A percentile compares a stretch with the other conserved stretches of the same genome.
phyloP scores from a whole-genome alignment of 805 yeast genomes.

The Pichia manshurica region DNA sequence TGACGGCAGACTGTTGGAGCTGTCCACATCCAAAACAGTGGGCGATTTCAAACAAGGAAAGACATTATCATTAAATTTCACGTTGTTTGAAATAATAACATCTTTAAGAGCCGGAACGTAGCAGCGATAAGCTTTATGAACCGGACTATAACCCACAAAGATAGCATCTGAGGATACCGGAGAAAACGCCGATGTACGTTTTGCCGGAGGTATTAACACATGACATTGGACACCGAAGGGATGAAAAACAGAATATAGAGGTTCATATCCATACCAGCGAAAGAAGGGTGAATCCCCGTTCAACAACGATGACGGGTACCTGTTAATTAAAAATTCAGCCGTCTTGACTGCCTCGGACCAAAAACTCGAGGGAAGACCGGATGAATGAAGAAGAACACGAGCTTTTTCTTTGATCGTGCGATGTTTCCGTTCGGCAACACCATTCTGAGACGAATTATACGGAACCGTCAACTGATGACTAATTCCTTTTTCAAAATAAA shows the following conservation, averaged over 20 bases:
- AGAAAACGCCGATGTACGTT: constrained; percentile 2
- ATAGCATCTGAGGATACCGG: constrained; percentile 3
- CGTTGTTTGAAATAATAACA: constrained; percentile 16
- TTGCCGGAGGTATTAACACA: constrained; percentile 2
- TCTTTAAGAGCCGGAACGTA: constrained; percentile 3
- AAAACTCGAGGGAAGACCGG: constrained; percentile 1
- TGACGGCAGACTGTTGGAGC: neutral
- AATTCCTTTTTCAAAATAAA: constrained; percentile 1
- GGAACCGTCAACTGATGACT: constrained; percentile 11
- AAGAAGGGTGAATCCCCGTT: neutral
- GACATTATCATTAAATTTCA: neutral
- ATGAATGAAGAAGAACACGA: neutral
- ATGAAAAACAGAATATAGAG: neutral
- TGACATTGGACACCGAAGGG: constrained; percentile 2
- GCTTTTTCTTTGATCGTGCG: constrained; percentile 6
- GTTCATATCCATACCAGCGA: constrained; percentile 6
- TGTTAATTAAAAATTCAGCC: constrained; percentile 4
- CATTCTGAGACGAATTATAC: constrained; percentile 12
- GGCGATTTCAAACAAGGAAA: constrained; percentile 1
- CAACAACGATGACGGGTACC: constrained; percentile 1
- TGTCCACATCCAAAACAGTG: neutral
- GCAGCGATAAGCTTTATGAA: constrained; percentile 7
- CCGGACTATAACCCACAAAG: constrained; percentile 6
- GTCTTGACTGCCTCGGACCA: constrained; percentile 9
- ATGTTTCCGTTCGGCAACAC: constrained; percentile 12